phyloP scores from a whole-genome alignment of 768 basidiomycete species.

The Kwoniella pini region DNA sequence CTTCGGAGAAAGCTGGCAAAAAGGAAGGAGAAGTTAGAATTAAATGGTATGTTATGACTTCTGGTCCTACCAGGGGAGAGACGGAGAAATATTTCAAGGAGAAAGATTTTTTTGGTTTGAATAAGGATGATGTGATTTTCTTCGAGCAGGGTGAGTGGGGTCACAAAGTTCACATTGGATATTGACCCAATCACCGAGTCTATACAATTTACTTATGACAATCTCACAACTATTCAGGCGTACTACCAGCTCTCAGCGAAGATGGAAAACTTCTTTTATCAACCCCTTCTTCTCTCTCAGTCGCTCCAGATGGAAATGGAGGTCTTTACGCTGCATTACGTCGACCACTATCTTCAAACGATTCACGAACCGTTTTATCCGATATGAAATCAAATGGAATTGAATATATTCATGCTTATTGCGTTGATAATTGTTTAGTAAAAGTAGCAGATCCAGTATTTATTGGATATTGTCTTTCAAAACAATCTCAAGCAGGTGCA shows the following conservation, averaged over 20 bases:
- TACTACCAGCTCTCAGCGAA: constrained; percentile 88
- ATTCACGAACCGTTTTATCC: constrained; percentile 72
- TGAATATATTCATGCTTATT: constrained; percentile 88
- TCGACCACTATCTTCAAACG: constrained; percentile 61
- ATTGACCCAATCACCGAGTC: too few relatives aligned
- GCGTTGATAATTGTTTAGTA: constrained; percentile 99
- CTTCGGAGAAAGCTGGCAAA: constrained; percentile 58
- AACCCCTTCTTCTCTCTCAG: constrained; percentile 73
- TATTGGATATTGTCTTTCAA: constrained; percentile 87
- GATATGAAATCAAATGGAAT: constrained; percentile 76
- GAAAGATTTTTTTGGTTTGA: constrained; percentile 78
- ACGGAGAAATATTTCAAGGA: constrained; percentile 82
- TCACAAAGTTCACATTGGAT: not conserved
- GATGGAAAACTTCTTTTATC: constrained; percentile 93
- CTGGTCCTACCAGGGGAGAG: constrained; percentile 84
- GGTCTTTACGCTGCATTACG: constrained; percentile 94
- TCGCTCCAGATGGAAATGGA: constrained; percentile 97
- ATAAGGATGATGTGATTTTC: constrained; percentile 76
- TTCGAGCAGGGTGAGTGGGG: constrained; percentile 84
- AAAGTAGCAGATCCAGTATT: constrained; percentile 96
- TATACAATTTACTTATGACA: too few relatives aligned
- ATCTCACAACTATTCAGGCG: constrained; percentile 60
- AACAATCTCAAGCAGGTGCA: constrained; percentile 85
- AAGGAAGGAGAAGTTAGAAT: constrained; percentile 66
- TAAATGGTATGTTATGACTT: constrained; percentile 99